Percentiles rank a stretch among this genome's conserved stretches.
phyloP scores from a whole-genome alignment of 148 eudicot genomes.

The Fagopyrum homotropicum region DNA sequence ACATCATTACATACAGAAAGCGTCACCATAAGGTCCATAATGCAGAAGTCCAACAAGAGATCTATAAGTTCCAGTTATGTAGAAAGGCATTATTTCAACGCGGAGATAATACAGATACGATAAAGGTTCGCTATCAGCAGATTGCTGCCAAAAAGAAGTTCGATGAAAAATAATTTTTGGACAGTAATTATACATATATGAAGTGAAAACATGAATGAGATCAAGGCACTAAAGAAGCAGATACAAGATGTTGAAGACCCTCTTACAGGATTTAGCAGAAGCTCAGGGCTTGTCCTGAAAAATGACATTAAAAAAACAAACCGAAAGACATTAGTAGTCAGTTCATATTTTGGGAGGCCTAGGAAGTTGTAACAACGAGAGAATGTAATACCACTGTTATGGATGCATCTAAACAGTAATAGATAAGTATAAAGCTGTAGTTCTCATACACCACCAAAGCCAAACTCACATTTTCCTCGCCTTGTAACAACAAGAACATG shows the following conservation, averaged over 20 bases:
- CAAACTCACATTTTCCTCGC: neutral
- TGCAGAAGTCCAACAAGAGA: neutral
- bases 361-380: neutral
- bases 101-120: neutral
- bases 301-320: slow-evolving; percentile 18
- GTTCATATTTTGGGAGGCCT: neutral
- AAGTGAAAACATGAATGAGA: neutral
- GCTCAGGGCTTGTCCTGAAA: slow-evolving; percentile 94
- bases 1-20: neutral
- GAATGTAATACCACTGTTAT: neutral
- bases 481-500: too few relatives aligned
- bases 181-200: neutral
- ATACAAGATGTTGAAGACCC: slow-evolving; percentile 18
- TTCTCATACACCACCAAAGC: neutral
- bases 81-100: neutral
- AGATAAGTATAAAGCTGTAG: neutral
- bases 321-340: neutral
- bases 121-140: neutral
- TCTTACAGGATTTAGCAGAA: slow-evolving; percentile 93
- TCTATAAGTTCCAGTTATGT: neutral
- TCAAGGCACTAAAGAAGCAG: slow-evolving; percentile 12
- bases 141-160: neutral
- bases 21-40: neutral
- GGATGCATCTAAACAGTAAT: neutral
- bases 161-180: neutral